These are phyloP conservation scores for Thelonectria rubi DNA, from an alignment of 2,329 filamentous ascomycete species.

Conservation along the genomic window DNA sequence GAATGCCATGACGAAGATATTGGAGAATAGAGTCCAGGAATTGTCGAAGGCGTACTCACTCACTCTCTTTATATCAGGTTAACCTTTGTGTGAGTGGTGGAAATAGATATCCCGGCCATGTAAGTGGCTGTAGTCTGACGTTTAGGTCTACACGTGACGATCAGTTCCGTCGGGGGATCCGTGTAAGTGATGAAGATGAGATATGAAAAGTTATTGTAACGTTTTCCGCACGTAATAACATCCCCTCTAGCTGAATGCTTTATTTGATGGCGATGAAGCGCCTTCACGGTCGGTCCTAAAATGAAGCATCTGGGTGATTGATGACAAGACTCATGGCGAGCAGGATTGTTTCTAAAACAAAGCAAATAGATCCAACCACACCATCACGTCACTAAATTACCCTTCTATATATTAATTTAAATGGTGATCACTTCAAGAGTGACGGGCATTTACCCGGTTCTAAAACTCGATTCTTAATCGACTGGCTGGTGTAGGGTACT, in stretches of 20 bases:
- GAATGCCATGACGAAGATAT: slow-evolving; percentile 26
- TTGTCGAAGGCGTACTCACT: neutral
- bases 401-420: too few species aligned
- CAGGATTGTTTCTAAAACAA: too few species aligned
- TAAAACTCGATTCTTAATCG: too few species aligned
- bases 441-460: too few species aligned
- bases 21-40: neutral
- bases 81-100: neutral
- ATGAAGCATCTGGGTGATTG: too few species aligned
- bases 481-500: too few species aligned
- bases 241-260: neutral
- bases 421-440: too few species aligned
- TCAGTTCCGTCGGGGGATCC: slow-evolving; percentile 10
- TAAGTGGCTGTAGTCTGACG: slow-evolving; percentile 4
- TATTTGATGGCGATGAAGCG: too few species aligned
- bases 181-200: neutral
- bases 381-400: too few species aligned
- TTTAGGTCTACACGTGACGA: slow-evolving; percentile 11
- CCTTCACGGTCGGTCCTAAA: too few species aligned
- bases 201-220: neutral
- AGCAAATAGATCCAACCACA: too few species aligned
- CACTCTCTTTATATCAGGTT: neutral
- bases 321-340: too few species aligned
- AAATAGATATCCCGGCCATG: slow-evolving; percentile 1
- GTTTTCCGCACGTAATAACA: neutral